These are phyloP conservation scores for Debaryomycetaceae sp. DNA, from an alignment of 1,139 yeast species.

Conservation along the genomic window DNA sequence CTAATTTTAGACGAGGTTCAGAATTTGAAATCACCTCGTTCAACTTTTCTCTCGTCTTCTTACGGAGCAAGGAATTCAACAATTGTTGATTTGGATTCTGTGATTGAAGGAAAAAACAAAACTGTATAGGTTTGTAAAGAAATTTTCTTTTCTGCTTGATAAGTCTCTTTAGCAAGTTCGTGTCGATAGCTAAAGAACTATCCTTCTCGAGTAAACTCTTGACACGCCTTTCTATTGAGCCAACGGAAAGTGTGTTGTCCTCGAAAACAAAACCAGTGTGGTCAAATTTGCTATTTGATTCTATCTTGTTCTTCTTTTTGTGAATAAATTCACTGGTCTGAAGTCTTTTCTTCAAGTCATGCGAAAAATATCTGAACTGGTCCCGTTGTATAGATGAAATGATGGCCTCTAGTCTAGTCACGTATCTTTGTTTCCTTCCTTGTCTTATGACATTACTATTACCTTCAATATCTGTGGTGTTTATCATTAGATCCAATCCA, in stretches of 20 bases:
- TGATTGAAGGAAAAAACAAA: slow-evolving; percentile 19
- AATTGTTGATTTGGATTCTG: slow-evolving; percentile 11
- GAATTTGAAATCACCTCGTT: slow-evolving; percentile 2
- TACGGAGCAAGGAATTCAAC: slow-evolving; percentile 1
- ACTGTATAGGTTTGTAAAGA: slow-evolving; percentile 28
- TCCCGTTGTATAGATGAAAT: slow-evolving; percentile 12
- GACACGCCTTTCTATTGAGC: slow-evolving; percentile 2
- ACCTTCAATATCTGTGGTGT: slow-evolving; percentile 11
- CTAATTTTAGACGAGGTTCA: background rate
- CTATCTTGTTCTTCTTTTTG: slow-evolving; percentile 1
- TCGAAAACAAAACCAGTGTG: slow-evolving; percentile 10
- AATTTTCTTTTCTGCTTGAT: slow-evolving; percentile 16
- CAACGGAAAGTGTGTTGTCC: slow-evolving; percentile 6
- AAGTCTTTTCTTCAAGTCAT: slow-evolving; percentile 4
- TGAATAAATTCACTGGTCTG: slow-evolving; percentile 6
- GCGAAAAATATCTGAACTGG: slow-evolving; percentile 9
- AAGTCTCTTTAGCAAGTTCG: slow-evolving; percentile 11
- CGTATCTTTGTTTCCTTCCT: slow-evolving; percentile 8
- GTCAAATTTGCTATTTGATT: slow-evolving; percentile 5
- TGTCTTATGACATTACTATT: slow-evolving; percentile 5
- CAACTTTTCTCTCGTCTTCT: slow-evolving; percentile 2
- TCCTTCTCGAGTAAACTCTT: background rate
- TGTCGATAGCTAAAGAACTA: background rate
- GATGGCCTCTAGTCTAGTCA: slow-evolving; percentile 10
- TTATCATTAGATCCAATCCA: slow-evolving; percentile 17